These are phyloP conservation scores for Boletus fagicola DNA, from an alignment of 768 basidiomycete species.

Conservation along the genomic window DNA sequence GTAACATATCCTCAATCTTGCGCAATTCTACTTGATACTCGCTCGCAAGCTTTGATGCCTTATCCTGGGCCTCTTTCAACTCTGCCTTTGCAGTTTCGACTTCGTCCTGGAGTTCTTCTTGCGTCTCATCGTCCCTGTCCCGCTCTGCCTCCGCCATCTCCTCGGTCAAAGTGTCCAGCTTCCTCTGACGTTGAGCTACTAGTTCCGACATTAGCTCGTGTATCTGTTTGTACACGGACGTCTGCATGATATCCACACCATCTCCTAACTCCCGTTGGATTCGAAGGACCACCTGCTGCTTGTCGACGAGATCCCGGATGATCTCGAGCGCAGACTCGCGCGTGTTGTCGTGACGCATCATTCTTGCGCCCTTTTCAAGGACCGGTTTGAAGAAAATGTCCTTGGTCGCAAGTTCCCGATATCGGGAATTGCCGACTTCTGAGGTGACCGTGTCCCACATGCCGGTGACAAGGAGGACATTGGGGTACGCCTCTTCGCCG, in stretches of 20 bases:
- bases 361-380: conserved; percentile 43
- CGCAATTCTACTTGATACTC: conserved; percentile 29
- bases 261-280: conserved; percentile 56
- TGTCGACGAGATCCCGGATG: conserved; percentile 39
- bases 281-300: conserved; percentile 39
- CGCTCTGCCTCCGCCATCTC: conserved; percentile 47
- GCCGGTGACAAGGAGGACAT: conserved; percentile 50
- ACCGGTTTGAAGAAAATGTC: conserved; percentile 52
- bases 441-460: conserved; percentile 46
- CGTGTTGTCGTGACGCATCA: conserved; percentile 45
- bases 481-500: conserved; percentile 44
- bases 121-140: conserved; percentile 44
- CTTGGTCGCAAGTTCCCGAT: conserved; percentile 41
- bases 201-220: conserved; percentile 47
- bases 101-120: conserved; percentile 43
- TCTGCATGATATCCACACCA: conserved; percentile 46
- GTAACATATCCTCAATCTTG: conserved; percentile 27
- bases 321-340: conserved; percentile 45
- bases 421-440: conserved; percentile 37
- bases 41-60: conserved; percentile 22
- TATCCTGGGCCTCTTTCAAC: conserved; percentile 22
- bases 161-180: conserved; percentile 42
- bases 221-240: conserved; percentile 53
- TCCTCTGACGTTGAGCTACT: conserved; percentile 41
- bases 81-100: conserved; percentile 23